Base-by-base conservation (phyloP, 2,329 filamentous ascomycete genomes). In the Epicoccum nigrum region DNA sequence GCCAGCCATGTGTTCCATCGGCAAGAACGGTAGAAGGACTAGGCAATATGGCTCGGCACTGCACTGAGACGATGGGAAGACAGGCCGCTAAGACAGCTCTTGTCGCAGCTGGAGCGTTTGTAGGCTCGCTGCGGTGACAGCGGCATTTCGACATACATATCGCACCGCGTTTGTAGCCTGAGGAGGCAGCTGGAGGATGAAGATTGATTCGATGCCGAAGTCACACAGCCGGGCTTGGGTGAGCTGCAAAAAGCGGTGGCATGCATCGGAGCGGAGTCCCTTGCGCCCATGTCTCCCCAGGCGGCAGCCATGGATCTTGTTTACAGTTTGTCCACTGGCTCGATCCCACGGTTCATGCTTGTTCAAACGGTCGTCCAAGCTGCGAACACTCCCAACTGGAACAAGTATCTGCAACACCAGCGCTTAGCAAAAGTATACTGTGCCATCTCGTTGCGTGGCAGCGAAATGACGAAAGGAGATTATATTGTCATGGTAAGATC, bases 81-180 rank as follows among this genome's bases (percentile, higher is more conserved):
- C 43, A 50, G 56, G 52, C 54, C 49, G 54, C 52, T 56, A 54
- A 59, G 53, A 54, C 60, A 54, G 31, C 51, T 48, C 46, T 49
- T 58, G 37, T 51, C 43, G 58, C 55, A 56, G 52, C 57, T 62
- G 49, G 58, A 56, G 54, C 45, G 63, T 56, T 50, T 48, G 54
- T 58, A 68, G 67, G 65, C 62, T 62, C 46, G 53, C 54, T 61
- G 63, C 64, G 67, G 63, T 62, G 58, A 65, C 57, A 56, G 65
- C 60, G 60, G 59, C 56, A 61, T 55, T 51, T 61, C 52, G 59
- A 63, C 64, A 65, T 67, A 63, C 64, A 65, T 67, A 67, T 70
- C 52, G 62, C 64, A 68, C 63, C 54, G 63, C 69, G 57, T 63
- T 56, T 43, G 51, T 55, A 59, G 62, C 58, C 55, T 60, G 57